Conservation (phyloP, 2,329 filamentous ascomycete species). For the Xylaria arbuscula region DNA sequence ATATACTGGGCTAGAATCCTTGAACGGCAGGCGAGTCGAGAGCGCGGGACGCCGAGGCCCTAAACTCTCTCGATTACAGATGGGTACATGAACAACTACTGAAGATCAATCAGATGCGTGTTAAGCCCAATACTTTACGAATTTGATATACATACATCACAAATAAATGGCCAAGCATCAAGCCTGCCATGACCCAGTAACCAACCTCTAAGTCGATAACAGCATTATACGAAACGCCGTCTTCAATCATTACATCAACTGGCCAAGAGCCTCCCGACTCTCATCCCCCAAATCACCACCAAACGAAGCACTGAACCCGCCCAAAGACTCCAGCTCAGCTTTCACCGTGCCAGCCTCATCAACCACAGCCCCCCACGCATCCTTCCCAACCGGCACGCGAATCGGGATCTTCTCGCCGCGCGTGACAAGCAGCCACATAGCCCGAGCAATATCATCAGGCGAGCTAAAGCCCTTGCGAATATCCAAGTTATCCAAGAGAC, state of each 20-base stretch:
- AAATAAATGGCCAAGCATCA: no score
- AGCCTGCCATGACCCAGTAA: background rate
- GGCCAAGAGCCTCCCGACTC: background rate
- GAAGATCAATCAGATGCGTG: no score
- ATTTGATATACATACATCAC: no score
- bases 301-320: constrained; percentile 46
- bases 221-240: background rate
- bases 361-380: constrained; percentile 51
- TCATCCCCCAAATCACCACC: constrained; percentile 17
- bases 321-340: constrained; percentile 43
- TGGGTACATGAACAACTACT: no score
- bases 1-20: no score
- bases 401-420: constrained; percentile 52
- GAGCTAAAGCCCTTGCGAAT: constrained; percentile 47
- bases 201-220: background rate
- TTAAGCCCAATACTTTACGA: no score
- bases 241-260: background rate
- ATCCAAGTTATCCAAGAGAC: constrained; percentile 45
- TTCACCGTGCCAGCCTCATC: constrained; percentile 48
- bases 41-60: no score
- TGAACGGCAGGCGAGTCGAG: no score
- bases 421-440: constrained; percentile 52
- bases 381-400: constrained; percentile 55
- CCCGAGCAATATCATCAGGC: constrained; percentile 51
- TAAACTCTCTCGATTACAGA: no score